Evolutionary conservation across 257 asterid genomes (phyloP).

Genomic region (Salvia splendens): DNA sequence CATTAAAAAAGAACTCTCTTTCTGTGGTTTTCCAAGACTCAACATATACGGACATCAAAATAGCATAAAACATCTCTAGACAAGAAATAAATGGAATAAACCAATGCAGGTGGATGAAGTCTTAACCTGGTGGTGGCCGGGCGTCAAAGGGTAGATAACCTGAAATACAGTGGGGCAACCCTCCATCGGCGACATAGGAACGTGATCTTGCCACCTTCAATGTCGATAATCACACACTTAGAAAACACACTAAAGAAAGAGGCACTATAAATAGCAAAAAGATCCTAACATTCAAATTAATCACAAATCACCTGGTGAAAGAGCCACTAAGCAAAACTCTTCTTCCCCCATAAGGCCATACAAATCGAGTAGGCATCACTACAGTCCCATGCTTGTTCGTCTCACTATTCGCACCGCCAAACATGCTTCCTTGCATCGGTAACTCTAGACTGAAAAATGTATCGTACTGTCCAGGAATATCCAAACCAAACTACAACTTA

Average conservation of each 20-base stretch:
- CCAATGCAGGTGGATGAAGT: not conserved
- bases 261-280: constrained; percentile 17
- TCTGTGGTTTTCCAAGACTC: not conserved
- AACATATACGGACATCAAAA: not conserved
- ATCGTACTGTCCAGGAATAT: constrained; percentile 22
- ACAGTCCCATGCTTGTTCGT: constrained; percentile 44
- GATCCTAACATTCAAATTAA: constrained; percentile 17
- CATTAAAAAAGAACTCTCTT: not conserved
- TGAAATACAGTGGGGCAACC: constrained; percentile 79
- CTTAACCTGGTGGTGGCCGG: constrained; percentile 73
- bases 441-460: too few species aligned
- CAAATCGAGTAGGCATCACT: constrained; percentile 58
- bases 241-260: constrained; percentile 16
- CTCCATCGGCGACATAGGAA: constrained; percentile 68
- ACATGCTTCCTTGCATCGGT: constrained; percentile 43
- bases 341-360: constrained; percentile 80
- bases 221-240: constrained; percentile 28
- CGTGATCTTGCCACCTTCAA: constrained; percentile 63
- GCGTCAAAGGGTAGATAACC: constrained; percentile 54
- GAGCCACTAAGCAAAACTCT: constrained; percentile 67
- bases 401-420: constrained; percentile 41
- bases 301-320: constrained; percentile 56
- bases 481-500: constrained; percentile 25
- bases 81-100: not conserved
- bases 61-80: constrained; percentile 5